These are phyloP conservation scores for Fusarium praegraminearum DNA, from an alignment of 2,329 filamentous ascomycete species.

Conservation along the genomic window DNA sequence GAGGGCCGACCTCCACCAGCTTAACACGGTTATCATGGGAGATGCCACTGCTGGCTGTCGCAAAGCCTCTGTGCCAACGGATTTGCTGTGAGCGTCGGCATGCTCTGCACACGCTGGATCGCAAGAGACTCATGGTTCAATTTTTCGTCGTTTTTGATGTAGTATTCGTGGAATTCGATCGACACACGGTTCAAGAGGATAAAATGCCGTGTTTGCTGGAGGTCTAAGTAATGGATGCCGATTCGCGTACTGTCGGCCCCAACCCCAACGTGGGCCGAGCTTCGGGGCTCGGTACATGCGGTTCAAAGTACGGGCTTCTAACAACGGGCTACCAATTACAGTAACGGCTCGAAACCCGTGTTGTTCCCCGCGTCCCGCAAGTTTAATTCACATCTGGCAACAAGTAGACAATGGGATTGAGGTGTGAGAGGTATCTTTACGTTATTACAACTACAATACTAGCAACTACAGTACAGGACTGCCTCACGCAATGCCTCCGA, in stretches of 20 bases:
- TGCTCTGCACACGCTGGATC: conserved; percentile 55
- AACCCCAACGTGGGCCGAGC: conserved; percentile 41
- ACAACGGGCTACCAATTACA: conserved; percentile 3
- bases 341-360: conserved; percentile 8
- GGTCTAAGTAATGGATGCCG: conserved; percentile 30
- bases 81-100: conserved; percentile 53
- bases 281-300: conserved; percentile 18
- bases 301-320: background rate
- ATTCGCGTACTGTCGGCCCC: conserved; percentile 51
- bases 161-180: conserved; percentile 12
- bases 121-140: conserved; percentile 52
- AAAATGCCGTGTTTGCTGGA: conserved; percentile 23
- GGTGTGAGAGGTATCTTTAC: conserved; percentile 24
- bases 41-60: conserved; percentile 53
- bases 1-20: conserved; percentile 85
- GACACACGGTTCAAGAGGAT: conserved; percentile 15
- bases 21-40: conserved; percentile 61
- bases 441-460: conserved; percentile 39
- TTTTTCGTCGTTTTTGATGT: conserved; percentile 4
- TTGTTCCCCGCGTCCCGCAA: conserved; percentile 29
- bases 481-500: conserved; percentile 26
- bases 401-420: background rate
- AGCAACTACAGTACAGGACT: conserved; percentile 33
- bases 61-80: conserved; percentile 53
- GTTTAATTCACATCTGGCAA: background rate